Conservation (phyloP, 495 filamentous ascomycete species). For the Neurospora africana region DNA sequence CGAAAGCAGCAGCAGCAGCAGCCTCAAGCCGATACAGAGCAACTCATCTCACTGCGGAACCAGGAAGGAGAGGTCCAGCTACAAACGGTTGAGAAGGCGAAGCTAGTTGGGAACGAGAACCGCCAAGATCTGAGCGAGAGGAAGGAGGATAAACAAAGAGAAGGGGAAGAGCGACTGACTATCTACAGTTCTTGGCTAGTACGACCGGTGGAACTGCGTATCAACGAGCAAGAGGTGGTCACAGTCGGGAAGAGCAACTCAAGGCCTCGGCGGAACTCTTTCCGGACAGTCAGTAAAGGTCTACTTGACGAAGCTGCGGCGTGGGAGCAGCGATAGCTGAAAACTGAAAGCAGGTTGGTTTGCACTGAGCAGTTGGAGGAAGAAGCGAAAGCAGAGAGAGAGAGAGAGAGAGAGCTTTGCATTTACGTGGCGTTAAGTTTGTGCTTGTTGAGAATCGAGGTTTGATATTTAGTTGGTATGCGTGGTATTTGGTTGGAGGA, state of each 20-base stretch:
- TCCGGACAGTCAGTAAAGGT: too few relatives aligned
- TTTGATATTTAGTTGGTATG: background rate
- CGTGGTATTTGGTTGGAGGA: background rate
- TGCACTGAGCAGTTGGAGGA: background rate
- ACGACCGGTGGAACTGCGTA: background rate
- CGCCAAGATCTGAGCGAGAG: background rate
- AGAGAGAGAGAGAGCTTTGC: constrained; percentile 1
- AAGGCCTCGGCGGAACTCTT: background rate
- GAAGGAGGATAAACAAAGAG: background rate
- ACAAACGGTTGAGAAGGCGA: background rate
- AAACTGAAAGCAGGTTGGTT: background rate
- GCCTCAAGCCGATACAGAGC: background rate
- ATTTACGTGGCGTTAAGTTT: constrained; percentile 17
- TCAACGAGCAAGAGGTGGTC: background rate
- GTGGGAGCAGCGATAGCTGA: background rate
- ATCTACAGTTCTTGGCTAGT: background rate
- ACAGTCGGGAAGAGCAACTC: background rate
- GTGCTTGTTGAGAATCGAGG: constrained; percentile 1
- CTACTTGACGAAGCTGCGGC: background rate
- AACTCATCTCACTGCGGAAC: background rate
- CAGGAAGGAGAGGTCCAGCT: background rate
- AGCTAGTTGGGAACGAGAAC: background rate
- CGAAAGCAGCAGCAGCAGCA: background rate
- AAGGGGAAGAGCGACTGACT: background rate
- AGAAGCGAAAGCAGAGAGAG: background rate